A percentile compares a stretch with the other conserved stretches of the same genome.
These are phyloP conservation scores for Pythium coloratum DNA, from an alignment of 352 stramenopile species.

Conservation along the genomic window DNA sequence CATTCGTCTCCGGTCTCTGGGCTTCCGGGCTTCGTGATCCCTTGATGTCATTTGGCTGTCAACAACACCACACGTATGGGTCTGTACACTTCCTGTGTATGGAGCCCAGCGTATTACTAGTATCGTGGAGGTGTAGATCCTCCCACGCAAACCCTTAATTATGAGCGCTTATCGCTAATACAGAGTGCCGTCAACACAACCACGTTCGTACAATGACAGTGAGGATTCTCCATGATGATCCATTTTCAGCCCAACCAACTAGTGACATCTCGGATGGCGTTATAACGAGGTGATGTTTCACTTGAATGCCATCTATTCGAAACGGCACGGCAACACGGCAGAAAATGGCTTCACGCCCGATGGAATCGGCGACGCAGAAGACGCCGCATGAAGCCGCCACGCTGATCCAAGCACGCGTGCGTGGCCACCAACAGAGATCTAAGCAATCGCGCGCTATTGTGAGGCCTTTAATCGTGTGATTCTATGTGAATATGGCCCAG, in stretches of 20 bases:
- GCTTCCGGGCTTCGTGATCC: background rate
- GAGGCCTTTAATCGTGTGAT: conserved; percentile 17
- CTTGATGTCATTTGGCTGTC: background rate
- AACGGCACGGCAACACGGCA: background rate
- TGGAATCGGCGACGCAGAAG: conserved; percentile 25
- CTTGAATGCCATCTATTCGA: background rate
- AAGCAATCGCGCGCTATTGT: conserved; percentile 36
- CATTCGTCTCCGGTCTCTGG: background rate
- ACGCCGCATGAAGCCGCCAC: conserved; percentile 43
- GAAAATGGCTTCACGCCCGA: background rate
- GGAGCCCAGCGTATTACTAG: background rate
- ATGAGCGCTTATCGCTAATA: conserved; percentile 17
- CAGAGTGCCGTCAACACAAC: conserved; percentile 2
- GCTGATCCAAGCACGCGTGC: conserved; percentile 57
- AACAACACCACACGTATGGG: background rate
- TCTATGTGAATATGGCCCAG: background rate
- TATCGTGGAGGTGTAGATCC: conserved; percentile 5
- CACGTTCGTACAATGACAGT: background rate
- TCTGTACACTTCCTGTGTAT: background rate
- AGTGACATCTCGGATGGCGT: background rate
- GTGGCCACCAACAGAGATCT: conserved; percentile 36
- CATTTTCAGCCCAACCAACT: background rate
- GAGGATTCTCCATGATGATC: background rate
- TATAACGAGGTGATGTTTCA: background rate
- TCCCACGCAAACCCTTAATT: conserved; percentile 21